Percentiles rank a stretch among this genome's conserved stretches.
Conservation (phyloP, 495 filamentous ascomycete species). For the Achaetomiella virescens region DNA sequence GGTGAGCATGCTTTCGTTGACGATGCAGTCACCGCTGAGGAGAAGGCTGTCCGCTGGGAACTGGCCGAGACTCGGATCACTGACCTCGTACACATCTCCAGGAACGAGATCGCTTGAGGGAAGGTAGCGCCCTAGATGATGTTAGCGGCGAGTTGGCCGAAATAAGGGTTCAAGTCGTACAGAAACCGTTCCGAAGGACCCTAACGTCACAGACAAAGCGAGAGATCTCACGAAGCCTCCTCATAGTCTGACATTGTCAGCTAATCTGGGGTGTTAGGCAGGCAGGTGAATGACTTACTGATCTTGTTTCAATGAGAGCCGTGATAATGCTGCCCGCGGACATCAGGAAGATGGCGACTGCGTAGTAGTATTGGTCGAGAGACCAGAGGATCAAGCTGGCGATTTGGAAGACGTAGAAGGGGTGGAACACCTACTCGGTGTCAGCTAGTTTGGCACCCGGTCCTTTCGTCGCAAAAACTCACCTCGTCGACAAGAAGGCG, state of each 20-base stretch:
- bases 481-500: slow-evolving; percentile 90
- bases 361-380: slow-evolving; percentile 94
- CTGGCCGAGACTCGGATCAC: slow-evolving; percentile 88
- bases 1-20: slow-evolving; percentile 99
- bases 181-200: slow-evolving; percentile 90
- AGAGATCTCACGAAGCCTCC: slow-evolving; percentile 82
- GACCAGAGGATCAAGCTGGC: slow-evolving; percentile 94
- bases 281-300: slow-evolving; percentile 44
- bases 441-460: background rate
- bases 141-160: slow-evolving; percentile 23
- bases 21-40: slow-evolving; percentile 91
- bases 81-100: slow-evolving; percentile 95
- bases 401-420: slow-evolving; percentile 97
- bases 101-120: slow-evolving; percentile 84
- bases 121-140: slow-evolving; percentile 66
- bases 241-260: slow-evolving; percentile 63
- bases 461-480: slow-evolving; percentile 3
- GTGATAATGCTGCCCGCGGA: slow-evolving; percentile 86
- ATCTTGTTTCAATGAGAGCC: slow-evolving; percentile 82
- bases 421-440: slow-evolving; percentile 70
- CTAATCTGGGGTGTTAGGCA: background rate
- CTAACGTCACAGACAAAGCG: slow-evolving; percentile 91
- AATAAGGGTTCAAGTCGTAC: slow-evolving; percentile 45
- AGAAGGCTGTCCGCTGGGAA: slow-evolving; percentile 92
- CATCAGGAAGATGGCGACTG: slow-evolving; percentile 90